These are phyloP conservation scores for Quercus lobata DNA, from an alignment of 331 rosid genomes.

Conservation along the genomic window DNA sequence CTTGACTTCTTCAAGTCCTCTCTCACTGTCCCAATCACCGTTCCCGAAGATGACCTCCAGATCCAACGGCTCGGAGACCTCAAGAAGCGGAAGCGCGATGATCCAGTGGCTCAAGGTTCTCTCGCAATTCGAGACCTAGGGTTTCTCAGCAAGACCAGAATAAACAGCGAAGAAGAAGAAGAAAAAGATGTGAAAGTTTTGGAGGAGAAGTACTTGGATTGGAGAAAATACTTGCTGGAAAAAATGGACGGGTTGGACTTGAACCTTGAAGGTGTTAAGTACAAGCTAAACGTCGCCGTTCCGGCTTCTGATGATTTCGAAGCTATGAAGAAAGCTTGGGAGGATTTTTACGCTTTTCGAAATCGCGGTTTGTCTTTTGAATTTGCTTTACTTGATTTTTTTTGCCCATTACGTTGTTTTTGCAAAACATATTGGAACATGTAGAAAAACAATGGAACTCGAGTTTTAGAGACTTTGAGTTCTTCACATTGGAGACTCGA, in stretches of 20 bases:
- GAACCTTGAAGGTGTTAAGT: constrained; percentile 73
- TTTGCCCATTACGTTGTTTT: too few relatives aligned
- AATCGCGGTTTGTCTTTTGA: constrained; percentile 43
- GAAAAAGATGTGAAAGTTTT: constrained; percentile 24
- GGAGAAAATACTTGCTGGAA: constrained; percentile 55
- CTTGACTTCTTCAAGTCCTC: constrained; percentile 59
- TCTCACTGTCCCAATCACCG: constrained; percentile 37
- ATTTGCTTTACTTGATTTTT: neutral
- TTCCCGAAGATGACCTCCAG: constrained; percentile 65
- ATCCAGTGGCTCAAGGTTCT: constrained; percentile 62
- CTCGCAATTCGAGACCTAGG: constrained; percentile 57
- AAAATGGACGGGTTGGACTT: constrained; percentile 74
- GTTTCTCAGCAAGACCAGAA: constrained; percentile 10
- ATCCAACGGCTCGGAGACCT: constrained; percentile 53
- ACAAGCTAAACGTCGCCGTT: constrained; percentile 47
- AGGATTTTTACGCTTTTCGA: constrained; percentile 52
- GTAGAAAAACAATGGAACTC: too few relatives aligned
- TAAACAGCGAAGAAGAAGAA: neutral
- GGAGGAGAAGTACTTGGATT: constrained; percentile 50
- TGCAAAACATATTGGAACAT: too few relatives aligned
- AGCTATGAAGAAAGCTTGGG: constrained; percentile 61
- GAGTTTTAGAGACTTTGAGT: neutral
- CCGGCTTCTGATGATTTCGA: constrained; percentile 62
- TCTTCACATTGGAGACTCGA: too few relatives aligned
- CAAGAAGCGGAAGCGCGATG: constrained; percentile 82